Percentiles rank a stretch among this genome's conserved stretches.
phyloP scores from a whole-genome alignment of 2,329 filamentous ascomycete genomes.

The Sphaerulina populicola region DNA sequence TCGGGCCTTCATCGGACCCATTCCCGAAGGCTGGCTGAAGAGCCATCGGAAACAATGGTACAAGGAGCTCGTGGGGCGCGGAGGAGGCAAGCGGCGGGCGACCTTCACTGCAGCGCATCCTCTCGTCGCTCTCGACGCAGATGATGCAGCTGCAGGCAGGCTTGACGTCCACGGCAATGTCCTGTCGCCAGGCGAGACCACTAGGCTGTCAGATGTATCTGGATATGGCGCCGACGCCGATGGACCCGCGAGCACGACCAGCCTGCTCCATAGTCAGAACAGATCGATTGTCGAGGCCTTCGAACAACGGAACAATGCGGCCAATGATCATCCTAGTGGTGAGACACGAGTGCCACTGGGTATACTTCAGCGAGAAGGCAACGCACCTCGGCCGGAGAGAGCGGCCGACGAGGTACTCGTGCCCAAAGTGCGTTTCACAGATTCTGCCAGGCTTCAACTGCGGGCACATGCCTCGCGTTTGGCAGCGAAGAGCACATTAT shows the following conservation, averaged over 20 bases:
- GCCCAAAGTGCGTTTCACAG: conserved; percentile 27
- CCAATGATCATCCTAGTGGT: conserved; percentile 6
- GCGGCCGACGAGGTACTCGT: conserved; percentile 15
- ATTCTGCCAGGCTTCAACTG: conserved; percentile 28
- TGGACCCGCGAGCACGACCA: conserved; percentile 23
- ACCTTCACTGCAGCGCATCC: conserved; percentile 28
- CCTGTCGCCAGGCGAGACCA: conserved; percentile 1
- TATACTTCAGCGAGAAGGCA: conserved; percentile 9
- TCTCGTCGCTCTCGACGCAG: neutral
- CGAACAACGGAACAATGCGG: conserved; percentile 4
- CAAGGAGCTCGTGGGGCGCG: conserved; percentile 40
- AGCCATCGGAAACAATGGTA: conserved; percentile 58
- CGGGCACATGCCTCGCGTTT: conserved; percentile 27
- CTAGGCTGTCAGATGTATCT: conserved; percentile 7
- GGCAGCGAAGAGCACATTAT: conserved; percentile 24
- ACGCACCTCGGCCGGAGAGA: conserved; percentile 12
- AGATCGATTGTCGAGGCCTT: conserved; percentile 12
- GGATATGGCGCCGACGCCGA: conserved; percentile 8
- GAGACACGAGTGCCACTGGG: conserved; percentile 9
- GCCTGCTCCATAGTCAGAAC: conserved; percentile 24
- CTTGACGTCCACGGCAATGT: conserved; percentile 2
- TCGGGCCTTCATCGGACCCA: conserved; percentile 57
- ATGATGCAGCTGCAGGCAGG: conserved; percentile 4
- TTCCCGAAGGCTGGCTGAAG: conserved; percentile 57
- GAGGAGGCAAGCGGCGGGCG: conserved; percentile 22